Base-by-base conservation (phyloP, 495 filamentous ascomycete genomes). In the Penicillium flavigenum region DNA sequence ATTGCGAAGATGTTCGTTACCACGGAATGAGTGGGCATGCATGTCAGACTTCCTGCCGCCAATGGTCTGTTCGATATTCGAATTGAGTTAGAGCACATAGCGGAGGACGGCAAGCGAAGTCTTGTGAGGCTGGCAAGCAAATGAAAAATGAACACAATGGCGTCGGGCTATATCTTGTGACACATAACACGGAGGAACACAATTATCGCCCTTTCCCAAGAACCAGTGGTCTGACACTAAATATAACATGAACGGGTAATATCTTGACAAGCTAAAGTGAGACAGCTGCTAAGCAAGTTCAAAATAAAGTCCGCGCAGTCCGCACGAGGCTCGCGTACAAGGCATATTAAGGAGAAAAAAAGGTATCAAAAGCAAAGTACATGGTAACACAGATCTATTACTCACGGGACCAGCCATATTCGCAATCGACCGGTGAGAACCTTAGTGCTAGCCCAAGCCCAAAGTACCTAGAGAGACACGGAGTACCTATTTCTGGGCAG, bases 371-470 rank as follows among this genome's bases (percentile, higher is more conserved):
- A 32, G 47, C 4, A 19, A 51, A 51, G 19, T 34, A 51, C 32
- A 51, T 27, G 19, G 48, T 54, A 34, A 5, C 27, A 54, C 41
- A 45, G 51, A 36, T 54, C 29, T 45, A 36, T 54, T 12, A 9
- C 12, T 6, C 4, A 53, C 16, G 12, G 4, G 24, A 20, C 41
- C 1, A 26, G 41, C 36, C 17, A 12, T 10, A 36, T 45, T 45
- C 4, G 7, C 51, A 54, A 45, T 45, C 8, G 29, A 14, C 11
- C 41, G 27, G 51, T 54, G 51, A 54, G 51, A 54, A 54, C 51
- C 51, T 54, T 54, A 26, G 41, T 54, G 19, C 51, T 36, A 54
- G 51, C 19, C 51, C 29, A 54, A 46, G 51, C 29, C 41, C 34
- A 29, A 41, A 51, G 31, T 24, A 26, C 10, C 7, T 26, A 12